phyloP scores from a whole-genome alignment of 345 rosid species.

The Eucalyptus curtisii region DNA sequence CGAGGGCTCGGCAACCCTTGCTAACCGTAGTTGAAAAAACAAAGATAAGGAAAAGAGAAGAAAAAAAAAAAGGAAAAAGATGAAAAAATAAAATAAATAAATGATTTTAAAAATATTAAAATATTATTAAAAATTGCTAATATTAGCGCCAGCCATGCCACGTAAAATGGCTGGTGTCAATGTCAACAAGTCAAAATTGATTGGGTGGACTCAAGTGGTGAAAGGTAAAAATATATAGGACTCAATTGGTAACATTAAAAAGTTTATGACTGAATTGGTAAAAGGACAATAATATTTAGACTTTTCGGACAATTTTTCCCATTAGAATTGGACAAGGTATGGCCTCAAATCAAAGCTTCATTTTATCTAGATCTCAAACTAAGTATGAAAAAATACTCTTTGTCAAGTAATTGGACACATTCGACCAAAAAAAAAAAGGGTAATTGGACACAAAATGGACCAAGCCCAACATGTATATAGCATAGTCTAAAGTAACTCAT shows the following conservation, averaged over 20 bases:
- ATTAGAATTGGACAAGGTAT: not conserved
- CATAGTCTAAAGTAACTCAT: no score
- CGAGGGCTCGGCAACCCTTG: not conserved
- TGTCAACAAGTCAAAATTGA: not conserved
- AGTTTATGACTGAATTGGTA: no score
- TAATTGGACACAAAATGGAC: no score
- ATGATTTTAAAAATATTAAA: no score
- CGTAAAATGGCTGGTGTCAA: rapidly evolving
- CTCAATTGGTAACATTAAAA: no score
- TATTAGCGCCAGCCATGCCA: rapidly evolving
- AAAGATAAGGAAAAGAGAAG: not conserved
- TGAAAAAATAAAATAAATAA: no score
- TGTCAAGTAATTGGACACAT: not conserved
- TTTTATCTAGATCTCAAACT: not conserved
- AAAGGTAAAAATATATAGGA: not conserved
- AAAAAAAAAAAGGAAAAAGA: no score
- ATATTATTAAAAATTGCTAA: no score
- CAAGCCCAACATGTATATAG: no score
- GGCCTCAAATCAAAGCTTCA: not conserved
- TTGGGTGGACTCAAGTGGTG: not conserved
- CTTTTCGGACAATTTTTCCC: not conserved
- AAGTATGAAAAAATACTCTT: not conserved
- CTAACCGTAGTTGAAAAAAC: not conserved
- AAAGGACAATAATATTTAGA: no score
- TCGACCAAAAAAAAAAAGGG: no score